Evolutionary conservation across 2,329 filamentous ascomycete species (phyloP).

Genomic region (Scolecobasidium constrictum): DNA sequence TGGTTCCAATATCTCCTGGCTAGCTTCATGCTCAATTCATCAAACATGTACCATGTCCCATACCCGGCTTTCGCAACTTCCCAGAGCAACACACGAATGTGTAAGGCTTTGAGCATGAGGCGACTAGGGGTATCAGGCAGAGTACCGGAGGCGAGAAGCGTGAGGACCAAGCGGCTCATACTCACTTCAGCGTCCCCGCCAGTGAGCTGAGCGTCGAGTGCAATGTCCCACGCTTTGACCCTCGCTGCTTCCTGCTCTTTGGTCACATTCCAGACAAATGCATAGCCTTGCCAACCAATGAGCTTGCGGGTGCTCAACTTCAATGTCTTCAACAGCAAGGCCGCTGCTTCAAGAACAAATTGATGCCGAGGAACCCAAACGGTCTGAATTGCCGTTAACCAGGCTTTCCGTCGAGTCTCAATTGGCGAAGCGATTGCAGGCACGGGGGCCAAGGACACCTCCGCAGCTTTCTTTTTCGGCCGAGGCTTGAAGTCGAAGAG

Average conservation of each 20-base stretch:
- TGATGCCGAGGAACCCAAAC: conserved; percentile 85
- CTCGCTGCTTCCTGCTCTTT: conserved; percentile 78
- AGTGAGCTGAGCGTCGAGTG: conserved; percentile 82
- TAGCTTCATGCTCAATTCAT: conserved; percentile 60
- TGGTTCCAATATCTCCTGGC: conserved; percentile 72
- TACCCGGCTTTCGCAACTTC: conserved; percentile 57
- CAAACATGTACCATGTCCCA: conserved; percentile 52
- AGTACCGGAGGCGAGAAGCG: conserved; percentile 77
- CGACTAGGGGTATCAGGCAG: conserved; percentile 71
- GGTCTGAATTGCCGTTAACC: conserved; percentile 86
- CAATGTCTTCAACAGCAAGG: conserved; percentile 65
- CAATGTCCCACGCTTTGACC: conserved; percentile 86
- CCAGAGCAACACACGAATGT: conserved; percentile 84
- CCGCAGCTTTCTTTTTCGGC: conserved; percentile 36
- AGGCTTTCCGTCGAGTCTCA: conserved; percentile 75
- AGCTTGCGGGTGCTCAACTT: conserved; percentile 73
- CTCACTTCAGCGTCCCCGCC: conserved; percentile 85
- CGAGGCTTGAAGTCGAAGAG: conserved; percentile 46
- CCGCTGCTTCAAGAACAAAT: conserved; percentile 75
- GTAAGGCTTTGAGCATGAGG: conserved; percentile 84
- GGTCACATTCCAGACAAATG: conserved; percentile 66
- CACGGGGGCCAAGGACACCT: conserved; percentile 35
- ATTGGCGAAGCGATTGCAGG: conserved; percentile 73
- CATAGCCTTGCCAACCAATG: conserved; percentile 67
- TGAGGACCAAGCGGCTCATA: conserved; percentile 74